Percentiles rank a stretch among this genome's conserved stretches.
Conservation (phyloP, 148 eudicot genomes). For the Diospyros kaki region DNA sequence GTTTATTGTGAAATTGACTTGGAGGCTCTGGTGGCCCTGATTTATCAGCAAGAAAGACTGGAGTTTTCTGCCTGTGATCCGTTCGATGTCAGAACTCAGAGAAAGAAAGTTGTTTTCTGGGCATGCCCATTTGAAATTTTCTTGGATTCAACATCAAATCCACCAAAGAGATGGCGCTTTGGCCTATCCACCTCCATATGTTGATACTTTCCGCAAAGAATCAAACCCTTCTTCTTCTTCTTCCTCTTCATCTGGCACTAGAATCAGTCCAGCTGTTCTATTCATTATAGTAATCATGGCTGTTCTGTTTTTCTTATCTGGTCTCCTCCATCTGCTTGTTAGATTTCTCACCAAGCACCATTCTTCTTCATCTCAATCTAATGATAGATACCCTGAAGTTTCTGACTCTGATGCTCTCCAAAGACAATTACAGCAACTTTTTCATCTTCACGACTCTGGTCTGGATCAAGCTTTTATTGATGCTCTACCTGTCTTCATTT, state of each 20-base stretch:
- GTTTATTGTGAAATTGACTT: neutral
- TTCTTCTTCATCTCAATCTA: conserved; percentile 20
- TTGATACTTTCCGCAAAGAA: neutral
- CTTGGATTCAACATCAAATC: conserved; percentile 46
- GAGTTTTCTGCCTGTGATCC: conserved; percentile 15
- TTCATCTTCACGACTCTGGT: conserved; percentile 56
- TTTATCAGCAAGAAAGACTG: conserved; percentile 2
- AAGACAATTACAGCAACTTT: conserved; percentile 56
- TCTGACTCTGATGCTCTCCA: conserved; percentile 36
- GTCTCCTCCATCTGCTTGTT: conserved; percentile 44
- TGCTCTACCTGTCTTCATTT: conserved; percentile 53
- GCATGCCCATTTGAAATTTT: conserved; percentile 48
- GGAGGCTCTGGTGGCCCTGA: neutral
- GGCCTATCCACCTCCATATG: conserved; percentile 31
- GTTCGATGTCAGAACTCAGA: conserved; percentile 23
- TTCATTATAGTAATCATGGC: conserved; percentile 47
- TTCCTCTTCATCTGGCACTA: conserved; percentile 33
- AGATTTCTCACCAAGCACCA: conserved; percentile 39
- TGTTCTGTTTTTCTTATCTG: conserved; percentile 39
- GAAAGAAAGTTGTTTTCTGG: conserved; percentile 28
- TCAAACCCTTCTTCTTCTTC: conserved; percentile 16
- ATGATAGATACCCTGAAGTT: conserved; percentile 27
- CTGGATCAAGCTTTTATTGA: conserved; percentile 60
- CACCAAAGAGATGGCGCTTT: conserved; percentile 31
- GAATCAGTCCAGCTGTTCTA: conserved; percentile 48